Percentiles rank a stretch among this genome's conserved stretches.
These are phyloP conservation scores for Selaginella tamariscina DNA, from an alignment of 75 land plant species.

Conservation along the genomic window DNA sequence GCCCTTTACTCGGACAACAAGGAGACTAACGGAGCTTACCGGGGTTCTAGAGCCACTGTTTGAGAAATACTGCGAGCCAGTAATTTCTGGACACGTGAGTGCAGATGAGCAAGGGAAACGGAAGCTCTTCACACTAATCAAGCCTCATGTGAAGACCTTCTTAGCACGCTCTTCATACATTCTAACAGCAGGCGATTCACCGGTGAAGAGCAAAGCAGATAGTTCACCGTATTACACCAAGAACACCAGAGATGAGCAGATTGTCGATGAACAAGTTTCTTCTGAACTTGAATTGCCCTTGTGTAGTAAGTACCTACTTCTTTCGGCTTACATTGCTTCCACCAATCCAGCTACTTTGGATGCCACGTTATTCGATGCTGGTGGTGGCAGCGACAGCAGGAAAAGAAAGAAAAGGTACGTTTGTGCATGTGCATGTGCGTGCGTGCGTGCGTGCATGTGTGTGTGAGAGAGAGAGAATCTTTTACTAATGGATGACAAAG, in stretches of 20 bases:
- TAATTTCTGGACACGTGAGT: slow-evolving; percentile 27
- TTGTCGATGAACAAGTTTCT: slow-evolving; percentile 14
- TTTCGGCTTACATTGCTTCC: slow-evolving; percentile 93
- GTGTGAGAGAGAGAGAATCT: too few species aligned
- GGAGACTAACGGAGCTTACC: slow-evolving; percentile 68
- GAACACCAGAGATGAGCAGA: too few species aligned
- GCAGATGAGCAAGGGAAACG: slow-evolving; percentile 70
- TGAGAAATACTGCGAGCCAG: slow-evolving; percentile 62
- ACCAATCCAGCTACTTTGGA: slow-evolving; percentile 92
- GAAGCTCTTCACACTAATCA: slow-evolving; percentile 46
- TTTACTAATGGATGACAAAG: too few species aligned
- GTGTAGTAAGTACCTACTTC: slow-evolving; percentile 79
- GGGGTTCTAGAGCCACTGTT: slow-evolving; percentile 50
- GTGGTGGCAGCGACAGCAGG: slow-evolving; percentile 39
- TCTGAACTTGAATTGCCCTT: slow-evolving; percentile 38
- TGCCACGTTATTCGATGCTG: slow-evolving; percentile 84
- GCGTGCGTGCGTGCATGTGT: too few species aligned
- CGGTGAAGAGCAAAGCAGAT: background rate
- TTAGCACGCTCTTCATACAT: background rate
- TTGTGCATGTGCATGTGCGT: too few species aligned
- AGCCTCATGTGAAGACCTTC: slow-evolving; percentile 46
- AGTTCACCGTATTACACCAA: too few species aligned
- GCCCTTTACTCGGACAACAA: slow-evolving; percentile 63
- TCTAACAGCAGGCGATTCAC: background rate
- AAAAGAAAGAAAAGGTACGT: slow-evolving; percentile 68